Conservation (phyloP, 2,329 filamentous ascomycete genomes). For the Verticillium zaregamsianum region DNA sequence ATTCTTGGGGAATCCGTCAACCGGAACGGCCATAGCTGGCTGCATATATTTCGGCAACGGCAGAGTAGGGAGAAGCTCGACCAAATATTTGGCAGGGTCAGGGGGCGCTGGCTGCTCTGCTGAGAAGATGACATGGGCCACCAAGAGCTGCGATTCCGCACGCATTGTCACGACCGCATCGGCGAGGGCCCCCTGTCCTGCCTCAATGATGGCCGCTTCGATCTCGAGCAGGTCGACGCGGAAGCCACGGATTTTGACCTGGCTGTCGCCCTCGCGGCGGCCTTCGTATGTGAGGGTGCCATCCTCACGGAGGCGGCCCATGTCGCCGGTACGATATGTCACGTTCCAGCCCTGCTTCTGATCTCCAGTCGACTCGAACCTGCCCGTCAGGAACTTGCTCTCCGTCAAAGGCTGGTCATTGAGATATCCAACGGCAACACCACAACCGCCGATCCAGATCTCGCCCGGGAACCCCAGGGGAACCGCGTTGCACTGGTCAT, state of each 20-base stretch:
- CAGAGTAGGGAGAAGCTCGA: conserved; percentile 12
- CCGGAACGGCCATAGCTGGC: conserved; percentile 20
- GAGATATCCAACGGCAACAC: conserved; percentile 27
- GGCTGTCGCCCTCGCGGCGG: conserved; percentile 34
- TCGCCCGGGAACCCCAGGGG: conserved; percentile 31
- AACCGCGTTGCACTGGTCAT: conserved; percentile 25
- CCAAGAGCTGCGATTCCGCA: conserved; percentile 15
- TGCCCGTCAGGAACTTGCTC: background rate
- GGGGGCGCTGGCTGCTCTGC: background rate
- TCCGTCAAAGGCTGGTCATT: conserved; percentile 13
- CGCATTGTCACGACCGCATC: conserved; percentile 19
- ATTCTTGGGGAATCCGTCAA: conserved; percentile 24
- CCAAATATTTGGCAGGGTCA: conserved; percentile 5
- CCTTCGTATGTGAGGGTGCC: conserved; percentile 25
- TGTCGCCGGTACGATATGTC: conserved; percentile 37
- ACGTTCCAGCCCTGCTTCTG: conserved; percentile 14
- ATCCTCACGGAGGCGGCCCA: conserved; percentile 21
- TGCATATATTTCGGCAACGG: conserved; percentile 30
- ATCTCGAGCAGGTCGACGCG: conserved; percentile 42
- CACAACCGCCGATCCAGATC: conserved; percentile 25
- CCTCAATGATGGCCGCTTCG: conserved; percentile 17
- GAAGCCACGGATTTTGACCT: conserved; percentile 40
- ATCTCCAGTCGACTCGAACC: conserved; percentile 4
- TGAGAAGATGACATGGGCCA: conserved; percentile 22
- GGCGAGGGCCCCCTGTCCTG: conserved; percentile 11